phyloP scores from a whole-genome alignment of 441 rosid species.

The Sinapis alba region DNA sequence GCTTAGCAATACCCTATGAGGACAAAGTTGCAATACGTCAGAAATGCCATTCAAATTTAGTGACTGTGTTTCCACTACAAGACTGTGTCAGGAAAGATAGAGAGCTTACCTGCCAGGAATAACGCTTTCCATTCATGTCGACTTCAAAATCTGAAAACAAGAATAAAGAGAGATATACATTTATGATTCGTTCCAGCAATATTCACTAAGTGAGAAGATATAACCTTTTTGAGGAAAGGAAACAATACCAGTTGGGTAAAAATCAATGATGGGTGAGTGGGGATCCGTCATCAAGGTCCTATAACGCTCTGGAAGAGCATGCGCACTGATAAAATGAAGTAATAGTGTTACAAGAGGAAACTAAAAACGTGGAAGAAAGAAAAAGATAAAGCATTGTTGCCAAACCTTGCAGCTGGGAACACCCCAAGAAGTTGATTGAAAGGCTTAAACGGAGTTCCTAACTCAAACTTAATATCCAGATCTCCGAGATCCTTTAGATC shows the following conservation, averaged over 20 bases:
- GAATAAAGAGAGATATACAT: neutral
- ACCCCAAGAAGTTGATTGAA: constrained; percentile 92
- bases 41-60: neutral
- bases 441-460: constrained; percentile 93
- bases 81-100: constrained; percentile 11
- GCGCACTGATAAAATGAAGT: constrained; percentile 55
- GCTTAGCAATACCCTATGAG: constrained; percentile 86
- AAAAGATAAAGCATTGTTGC: neutral
- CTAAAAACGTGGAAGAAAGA: neutral
- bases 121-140: constrained; percentile 97
- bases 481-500: constrained; percentile 85
- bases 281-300: constrained; percentile 93
- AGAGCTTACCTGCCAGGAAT: constrained; percentile 79
- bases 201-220: neutral
- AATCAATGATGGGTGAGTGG: constrained; percentile 86
- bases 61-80: constrained; percentile 6
- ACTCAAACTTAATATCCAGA: constrained; percentile 69
- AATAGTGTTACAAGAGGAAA: neutral
- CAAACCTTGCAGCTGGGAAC: constrained; percentile 56
- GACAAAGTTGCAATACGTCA: neutral
- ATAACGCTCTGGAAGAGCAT: constrained; percentile 89
- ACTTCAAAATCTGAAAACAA: constrained; percentile 77
- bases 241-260: constrained; percentile 81
- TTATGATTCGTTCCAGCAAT: neutral
- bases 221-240: constrained; percentile 24